Base-by-base conservation (phyloP, 345 rosid genomes). In the Eucalyptus sp. region DNA sequence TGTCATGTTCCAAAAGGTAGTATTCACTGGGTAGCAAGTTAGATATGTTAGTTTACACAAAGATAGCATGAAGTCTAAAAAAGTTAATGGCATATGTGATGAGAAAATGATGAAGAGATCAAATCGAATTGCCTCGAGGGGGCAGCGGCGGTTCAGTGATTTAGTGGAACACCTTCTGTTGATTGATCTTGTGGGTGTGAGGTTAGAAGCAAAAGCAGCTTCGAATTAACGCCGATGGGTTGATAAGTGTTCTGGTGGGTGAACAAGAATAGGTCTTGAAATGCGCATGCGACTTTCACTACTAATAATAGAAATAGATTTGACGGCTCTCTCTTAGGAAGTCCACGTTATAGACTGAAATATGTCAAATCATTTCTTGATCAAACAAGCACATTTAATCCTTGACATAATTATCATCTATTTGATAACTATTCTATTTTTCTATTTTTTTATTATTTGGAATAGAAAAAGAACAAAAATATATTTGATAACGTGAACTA, bases 401-500 rank as follows among this genome's bases (percentile, higher is more conserved):
- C 33, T 33, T 33, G 33, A 33, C 3, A 33, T 33, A 33, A 33
- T 33, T 33, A 3, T 33, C 33, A 33, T 33, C 33, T 33, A 33
- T 50, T 52, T 1, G 60, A 54, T 54, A 54, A 54, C 12, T 20
- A 54, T 22, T 22, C 27, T 54, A 54, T 22, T 8, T 54, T 56
- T 0, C 22, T 3, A 8, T 56, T 22, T 56, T 22, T 22, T 37
- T 37, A 37, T 56, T 56, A 1, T 56, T 56, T 0, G 0, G 1
- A 22, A 56, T 0, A 20, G 5, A 56, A 20, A 56, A 56, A 22
- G 27, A 52, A 16, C 4, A 52, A 17, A 16, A 52, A 52, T 7
- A 17, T 7, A 52, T 52, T 52, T 52, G 8, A 18, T 52, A 52
- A 52, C 8, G 0, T 52, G 9, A 52, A 18, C 4, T 52, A 52